Percentiles rank a stretch among this genome's conserved stretches.
Conservation (phyloP, 2,329 filamentous ascomycete genomes). For the Trichophyton verrucosum region DNA sequence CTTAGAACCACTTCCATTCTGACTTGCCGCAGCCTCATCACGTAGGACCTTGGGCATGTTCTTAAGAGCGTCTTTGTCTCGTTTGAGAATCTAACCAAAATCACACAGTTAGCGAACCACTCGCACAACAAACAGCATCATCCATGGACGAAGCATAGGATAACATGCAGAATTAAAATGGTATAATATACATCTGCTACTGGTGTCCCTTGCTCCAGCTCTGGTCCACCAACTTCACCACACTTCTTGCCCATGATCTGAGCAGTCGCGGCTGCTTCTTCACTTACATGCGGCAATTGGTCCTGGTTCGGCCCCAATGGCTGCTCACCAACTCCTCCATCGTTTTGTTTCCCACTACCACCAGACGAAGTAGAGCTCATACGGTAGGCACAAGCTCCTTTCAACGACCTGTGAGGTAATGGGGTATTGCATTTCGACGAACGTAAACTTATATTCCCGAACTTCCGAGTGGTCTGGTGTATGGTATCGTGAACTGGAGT, state of each 20-base stretch:
- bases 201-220: conserved; percentile 53
- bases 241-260: conserved; percentile 41
- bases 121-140: too few relatives aligned
- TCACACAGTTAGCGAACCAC: too few relatives aligned
- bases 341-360: conserved; percentile 17
- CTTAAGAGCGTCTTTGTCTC: conserved; percentile 49
- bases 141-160: background rate
- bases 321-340: conserved; percentile 18
- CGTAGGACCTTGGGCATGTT: conserved; percentile 56
- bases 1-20: conserved; percentile 17
- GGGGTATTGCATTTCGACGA: background rate
- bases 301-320: conserved; percentile 40
- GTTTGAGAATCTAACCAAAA: conserved; percentile 44
- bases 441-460: background rate
- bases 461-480: background rate
- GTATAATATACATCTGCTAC: conserved; percentile 47
- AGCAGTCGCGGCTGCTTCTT: conserved; percentile 51
- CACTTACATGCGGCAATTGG: conserved; percentile 47
- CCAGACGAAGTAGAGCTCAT: conserved; percentile 25
- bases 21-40: conserved; percentile 27
- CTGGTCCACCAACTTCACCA: conserved; percentile 40
- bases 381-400: conserved; percentile 16
- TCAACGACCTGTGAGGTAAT: background rate
- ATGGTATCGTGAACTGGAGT: background rate
- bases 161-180: conserved; percentile 6